Percentiles rank a stretch among this genome's conserved stretches.
These are phyloP conservation scores for Groenewaldozyma salmanticensis DNA, from an alignment of 805 yeast species.

Conservation along the genomic window DNA sequence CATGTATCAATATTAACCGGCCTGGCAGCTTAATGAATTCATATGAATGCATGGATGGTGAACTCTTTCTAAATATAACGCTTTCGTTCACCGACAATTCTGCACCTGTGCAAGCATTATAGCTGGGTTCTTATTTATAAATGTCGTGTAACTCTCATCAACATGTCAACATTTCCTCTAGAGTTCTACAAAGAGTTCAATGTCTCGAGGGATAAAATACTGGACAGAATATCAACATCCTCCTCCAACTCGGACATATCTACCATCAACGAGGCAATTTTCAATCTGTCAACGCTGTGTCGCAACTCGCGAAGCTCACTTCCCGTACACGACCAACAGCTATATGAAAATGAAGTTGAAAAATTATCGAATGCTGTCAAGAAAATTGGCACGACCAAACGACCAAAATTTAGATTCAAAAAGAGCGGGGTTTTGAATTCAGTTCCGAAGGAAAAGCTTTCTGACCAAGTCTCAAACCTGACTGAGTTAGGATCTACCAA, in stretches of 20 bases:
- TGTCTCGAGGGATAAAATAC: constrained; percentile 1
- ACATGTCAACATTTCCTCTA: no score
- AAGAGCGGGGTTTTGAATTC: background rate
- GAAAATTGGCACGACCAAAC: background rate
- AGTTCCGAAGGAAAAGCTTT: background rate
- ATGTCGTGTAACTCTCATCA: no score
- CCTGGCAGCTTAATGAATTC: no score
- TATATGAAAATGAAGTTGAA: constrained; percentile 10
- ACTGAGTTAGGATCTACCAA: background rate
- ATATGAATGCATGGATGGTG: no score
- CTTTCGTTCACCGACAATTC: no score
- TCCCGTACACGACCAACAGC: constrained; percentile 15
- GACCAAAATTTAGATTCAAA: constrained; percentile 1
- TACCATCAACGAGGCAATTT: constrained; percentile 5
- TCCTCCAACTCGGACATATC: constrained; percentile 1
- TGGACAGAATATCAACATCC: constrained; percentile 1
- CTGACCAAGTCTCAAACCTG: background rate
- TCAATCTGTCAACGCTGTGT: constrained; percentile 9
- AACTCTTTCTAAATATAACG: no score
- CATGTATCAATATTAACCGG: no score
- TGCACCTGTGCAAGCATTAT: no score
- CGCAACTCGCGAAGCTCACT: constrained; percentile 8
- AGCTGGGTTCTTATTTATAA: no score
- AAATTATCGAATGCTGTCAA: constrained; percentile 3
- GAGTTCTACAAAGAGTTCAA: constrained; percentile 14